Conservation (phyloP, 306 rosid species). For the Cicer pinnatifidum region DNA sequence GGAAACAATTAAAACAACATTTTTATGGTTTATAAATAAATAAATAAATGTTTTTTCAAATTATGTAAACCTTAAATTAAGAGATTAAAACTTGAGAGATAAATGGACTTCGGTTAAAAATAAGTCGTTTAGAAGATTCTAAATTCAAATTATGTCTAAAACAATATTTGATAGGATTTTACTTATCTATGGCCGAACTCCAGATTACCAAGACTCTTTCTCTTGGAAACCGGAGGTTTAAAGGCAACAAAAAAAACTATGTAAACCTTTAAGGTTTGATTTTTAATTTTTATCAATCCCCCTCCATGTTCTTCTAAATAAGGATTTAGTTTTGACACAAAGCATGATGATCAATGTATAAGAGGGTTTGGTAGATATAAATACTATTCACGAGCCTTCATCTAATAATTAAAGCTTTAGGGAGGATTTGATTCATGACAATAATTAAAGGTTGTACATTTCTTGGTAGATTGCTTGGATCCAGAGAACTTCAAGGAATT, state of each 20-base stretch:
- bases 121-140: no score
- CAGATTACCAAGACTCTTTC: accelerated
- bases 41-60: no score
- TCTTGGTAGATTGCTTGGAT: conserved; percentile 64
- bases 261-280: no score
- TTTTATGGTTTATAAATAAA: not conserved
- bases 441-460: conserved; percentile 2
- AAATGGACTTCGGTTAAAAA: no score
- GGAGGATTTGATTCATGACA: not conserved
- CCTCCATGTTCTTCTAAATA: not conserved
- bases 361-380: not conserved
- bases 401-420: not conserved
- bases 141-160: no score
- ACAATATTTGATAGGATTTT: no score
- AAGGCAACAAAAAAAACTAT: no score
- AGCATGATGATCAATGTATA: not conserved
- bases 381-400: not conserved
- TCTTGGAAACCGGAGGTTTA: no score
- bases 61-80: no score
- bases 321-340: not conserved
- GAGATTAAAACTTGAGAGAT: no score
- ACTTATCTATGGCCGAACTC: no score
- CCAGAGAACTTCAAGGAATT: conserved; percentile 73
- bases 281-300: not conserved
- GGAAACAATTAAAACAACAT: not conserved